These are phyloP conservation scores for Spatholobus suberectus DNA, from an alignment of 306 rosid genomes.

Conservation along the genomic window DNA sequence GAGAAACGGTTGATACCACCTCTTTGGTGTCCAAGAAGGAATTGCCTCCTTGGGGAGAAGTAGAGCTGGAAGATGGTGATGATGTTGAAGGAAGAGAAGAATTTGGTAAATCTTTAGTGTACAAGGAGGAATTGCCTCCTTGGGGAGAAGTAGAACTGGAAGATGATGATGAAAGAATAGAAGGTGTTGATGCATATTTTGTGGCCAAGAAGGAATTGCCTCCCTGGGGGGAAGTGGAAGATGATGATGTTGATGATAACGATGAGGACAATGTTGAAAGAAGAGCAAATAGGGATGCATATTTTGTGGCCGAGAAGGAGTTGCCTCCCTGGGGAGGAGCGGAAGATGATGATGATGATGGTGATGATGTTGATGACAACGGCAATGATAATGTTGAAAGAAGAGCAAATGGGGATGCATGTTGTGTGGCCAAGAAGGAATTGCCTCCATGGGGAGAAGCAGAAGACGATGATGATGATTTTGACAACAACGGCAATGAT, in stretches of 20 bases:
- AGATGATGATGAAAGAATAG: slow-evolving; percentile 38
- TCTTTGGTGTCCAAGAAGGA: slow-evolving; percentile 41
- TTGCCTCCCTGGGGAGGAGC: slow-evolving; percentile 68
- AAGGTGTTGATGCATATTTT: slow-evolving; percentile 36
- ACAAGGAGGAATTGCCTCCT: slow-evolving; percentile 50
- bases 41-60: slow-evolving; percentile 62
- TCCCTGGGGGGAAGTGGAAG: slow-evolving; percentile 61
- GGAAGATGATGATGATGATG: not conserved
- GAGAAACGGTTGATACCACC: slow-evolving; percentile 34
- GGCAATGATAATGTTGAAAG: slow-evolving; percentile 15
- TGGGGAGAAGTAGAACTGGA: slow-evolving; percentile 54
- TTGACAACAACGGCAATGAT: too few relatives aligned
- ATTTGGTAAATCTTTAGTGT: slow-evolving; percentile 37
- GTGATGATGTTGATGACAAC: too few relatives aligned
- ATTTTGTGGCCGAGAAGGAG: slow-evolving; percentile 43
- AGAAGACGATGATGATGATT: slow-evolving; percentile 13
- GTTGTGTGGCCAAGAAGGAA: slow-evolving; percentile 36
- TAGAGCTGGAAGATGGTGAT: slow-evolving; percentile 30
- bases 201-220: slow-evolving; percentile 47
- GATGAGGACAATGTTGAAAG: not conserved
- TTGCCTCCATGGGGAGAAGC: slow-evolving; percentile 58
- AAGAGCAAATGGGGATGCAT: slow-evolving; percentile 34
- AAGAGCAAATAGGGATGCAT: slow-evolving; percentile 41
- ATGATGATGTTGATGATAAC: not conserved
- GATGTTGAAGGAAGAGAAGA: slow-evolving; percentile 40